Percentiles rank a stretch among this genome's conserved stretches.
These are phyloP conservation scores for Cinnamomum micranthum DNA, from an alignment of 164 flowering plant genomes.

Conservation along the genomic window DNA sequence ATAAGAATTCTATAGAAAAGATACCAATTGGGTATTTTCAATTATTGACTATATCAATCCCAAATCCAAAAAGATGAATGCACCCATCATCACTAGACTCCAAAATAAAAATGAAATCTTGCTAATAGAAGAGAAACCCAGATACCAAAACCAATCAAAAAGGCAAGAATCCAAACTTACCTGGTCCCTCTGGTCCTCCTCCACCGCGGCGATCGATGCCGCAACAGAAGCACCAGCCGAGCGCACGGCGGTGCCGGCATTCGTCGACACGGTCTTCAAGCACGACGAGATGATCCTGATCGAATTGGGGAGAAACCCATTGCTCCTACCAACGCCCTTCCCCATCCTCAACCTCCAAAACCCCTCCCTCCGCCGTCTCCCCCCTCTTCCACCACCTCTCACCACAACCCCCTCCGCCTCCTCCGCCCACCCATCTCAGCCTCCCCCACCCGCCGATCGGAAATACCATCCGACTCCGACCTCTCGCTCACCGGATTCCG, in stretches of 20 bases:
- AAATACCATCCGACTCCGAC: conserved; percentile 23
- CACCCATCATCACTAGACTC: background rate
- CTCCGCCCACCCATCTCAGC: conserved; percentile 13
- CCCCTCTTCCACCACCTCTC: background rate
- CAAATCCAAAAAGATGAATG: background rate
- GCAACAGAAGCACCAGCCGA: conserved; percentile 69
- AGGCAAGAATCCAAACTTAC: conserved; percentile 20
- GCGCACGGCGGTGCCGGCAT: conserved; percentile 53
- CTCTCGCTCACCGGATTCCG: conserved; percentile 1
- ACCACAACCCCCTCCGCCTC: background rate
- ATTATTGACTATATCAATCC: background rate
- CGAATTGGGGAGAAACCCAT: conserved; percentile 74
- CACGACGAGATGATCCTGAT: conserved; percentile 72
- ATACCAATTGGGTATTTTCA: background rate
- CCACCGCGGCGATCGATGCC: conserved; percentile 40
- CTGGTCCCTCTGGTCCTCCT: conserved; percentile 62
- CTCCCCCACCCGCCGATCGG: conserved; percentile 11
- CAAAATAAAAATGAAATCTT: too few relatives aligned
- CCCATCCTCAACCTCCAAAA: conserved; percentile 29
- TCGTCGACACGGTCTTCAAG: conserved; percentile 66
- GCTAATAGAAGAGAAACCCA: too few relatives aligned
- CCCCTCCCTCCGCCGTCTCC: background rate
- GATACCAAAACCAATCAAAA: too few relatives aligned
- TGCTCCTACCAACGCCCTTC: conserved; percentile 21
- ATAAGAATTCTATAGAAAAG: background rate